Conservation (phyloP, 257 asterid species). For the Oldenlandia corymbosa region DNA sequence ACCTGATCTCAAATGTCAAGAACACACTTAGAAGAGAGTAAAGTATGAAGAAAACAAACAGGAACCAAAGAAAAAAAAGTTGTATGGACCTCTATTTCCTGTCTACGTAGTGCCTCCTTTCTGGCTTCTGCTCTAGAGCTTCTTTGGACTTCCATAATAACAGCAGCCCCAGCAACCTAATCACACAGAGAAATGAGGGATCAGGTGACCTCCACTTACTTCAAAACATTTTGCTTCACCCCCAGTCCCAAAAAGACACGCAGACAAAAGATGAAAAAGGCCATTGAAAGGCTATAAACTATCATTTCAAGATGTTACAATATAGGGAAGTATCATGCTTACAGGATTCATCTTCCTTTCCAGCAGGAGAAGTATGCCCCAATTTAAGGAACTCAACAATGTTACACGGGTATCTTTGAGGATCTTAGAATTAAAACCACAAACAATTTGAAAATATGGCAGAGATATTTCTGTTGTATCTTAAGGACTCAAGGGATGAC, state of each 20-base stretch:
- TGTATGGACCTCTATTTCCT: slow-evolving; percentile 60
- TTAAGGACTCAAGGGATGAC: not conserved
- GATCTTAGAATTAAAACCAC: not conserved
- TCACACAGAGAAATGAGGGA: not conserved
- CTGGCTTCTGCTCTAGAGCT: slow-evolving; percentile 79
- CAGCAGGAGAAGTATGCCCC: not conserved
- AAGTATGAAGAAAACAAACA: slow-evolving; percentile 1
- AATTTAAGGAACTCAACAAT: not conserved
- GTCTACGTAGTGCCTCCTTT: slow-evolving; percentile 66
- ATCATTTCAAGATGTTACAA: not conserved
- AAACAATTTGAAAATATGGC: not conserved
- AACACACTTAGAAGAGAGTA: not conserved
- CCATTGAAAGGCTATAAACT: not conserved
- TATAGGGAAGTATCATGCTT: too few species aligned
- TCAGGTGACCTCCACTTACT: not conserved
- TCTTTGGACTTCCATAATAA: slow-evolving; percentile 77
- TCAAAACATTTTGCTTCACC: not conserved
- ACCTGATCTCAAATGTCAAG: not conserved
- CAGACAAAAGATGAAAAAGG: not conserved
- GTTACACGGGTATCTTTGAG: not conserved
- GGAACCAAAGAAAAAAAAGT: not conserved
- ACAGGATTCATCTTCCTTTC: not conserved
- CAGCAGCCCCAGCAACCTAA: slow-evolving; percentile 72
- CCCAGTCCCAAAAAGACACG: too few species aligned
- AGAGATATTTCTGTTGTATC: not conserved